Conservation (phyloP, 139 green algal genomes). For the Auxenochlorella protothecoides region DNA sequence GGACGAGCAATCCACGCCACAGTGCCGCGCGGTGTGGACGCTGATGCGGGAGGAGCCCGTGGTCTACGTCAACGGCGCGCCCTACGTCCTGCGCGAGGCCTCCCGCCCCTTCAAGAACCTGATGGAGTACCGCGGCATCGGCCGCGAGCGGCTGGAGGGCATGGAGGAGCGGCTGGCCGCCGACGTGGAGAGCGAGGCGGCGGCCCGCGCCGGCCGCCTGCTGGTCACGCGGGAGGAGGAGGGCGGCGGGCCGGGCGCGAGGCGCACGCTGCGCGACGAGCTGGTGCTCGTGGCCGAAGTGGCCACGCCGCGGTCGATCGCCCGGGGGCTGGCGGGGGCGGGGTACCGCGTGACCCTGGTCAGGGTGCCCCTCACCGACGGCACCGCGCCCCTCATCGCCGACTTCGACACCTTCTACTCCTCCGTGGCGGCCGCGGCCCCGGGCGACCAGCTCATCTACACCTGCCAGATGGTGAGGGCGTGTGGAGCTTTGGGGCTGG, state of each 20-base stretch:
- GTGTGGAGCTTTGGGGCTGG: too few species aligned
- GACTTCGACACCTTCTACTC: slow-evolving; percentile 46
- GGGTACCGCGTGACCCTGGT: slow-evolving; percentile 76
- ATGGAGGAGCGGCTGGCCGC: slow-evolving; percentile 85
- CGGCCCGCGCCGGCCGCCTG: slow-evolving; percentile 42
- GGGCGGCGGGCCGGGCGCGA: neutral
- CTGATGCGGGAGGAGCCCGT: slow-evolving; percentile 94
- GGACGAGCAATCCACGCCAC: neutral
- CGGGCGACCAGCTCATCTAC: slow-evolving; percentile 71
- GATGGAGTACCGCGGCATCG: slow-evolving; percentile 88
- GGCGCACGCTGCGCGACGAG: neutral
- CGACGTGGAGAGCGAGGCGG: slow-evolving; percentile 75
- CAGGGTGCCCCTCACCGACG: slow-evolving; percentile 85
- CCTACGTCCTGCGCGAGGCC: slow-evolving; percentile 87
- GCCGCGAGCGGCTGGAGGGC: slow-evolving; percentile 56
- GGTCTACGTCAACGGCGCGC: slow-evolving; percentile 81
- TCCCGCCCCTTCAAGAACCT: slow-evolving; percentile 87
- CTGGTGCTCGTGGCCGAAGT: slow-evolving; percentile 43
- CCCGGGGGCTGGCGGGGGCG: slow-evolving; percentile 37
- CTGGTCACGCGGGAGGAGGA: slow-evolving; percentile 62
- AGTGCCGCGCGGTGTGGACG: slow-evolving; percentile 59
- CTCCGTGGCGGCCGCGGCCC: slow-evolving; percentile 33
- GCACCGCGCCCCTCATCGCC: slow-evolving; percentile 84
- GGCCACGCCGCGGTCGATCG: slow-evolving; percentile 82
- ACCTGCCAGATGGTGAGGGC: slow-evolving; percentile 84